Percentiles rank a stretch among this genome's conserved stretches.
phyloP scores from a whole-genome alignment of 2,329 filamentous ascomycete genomes.

The Lecanoromycetidae sp. region DNA sequence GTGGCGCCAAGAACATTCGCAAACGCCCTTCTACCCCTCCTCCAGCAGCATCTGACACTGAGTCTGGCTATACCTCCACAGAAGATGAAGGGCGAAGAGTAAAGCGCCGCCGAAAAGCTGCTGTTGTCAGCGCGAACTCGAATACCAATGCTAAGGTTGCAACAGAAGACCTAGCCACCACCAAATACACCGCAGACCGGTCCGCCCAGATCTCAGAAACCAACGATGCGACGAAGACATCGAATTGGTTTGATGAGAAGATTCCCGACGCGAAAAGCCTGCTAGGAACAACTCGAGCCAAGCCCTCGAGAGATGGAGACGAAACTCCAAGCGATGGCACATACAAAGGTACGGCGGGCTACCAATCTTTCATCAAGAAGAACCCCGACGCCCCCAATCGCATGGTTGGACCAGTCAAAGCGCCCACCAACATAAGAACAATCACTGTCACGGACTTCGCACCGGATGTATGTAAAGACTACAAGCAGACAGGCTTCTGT shows the following conservation, averaged over 20 bases:
- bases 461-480: constrained; percentile 92
- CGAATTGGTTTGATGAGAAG: constrained; percentile 75
- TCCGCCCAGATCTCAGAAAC: constrained; percentile 49
- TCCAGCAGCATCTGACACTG: constrained; percentile 45
- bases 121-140: constrained; percentile 54
- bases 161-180: constrained; percentile 35
- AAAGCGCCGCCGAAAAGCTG: constrained; percentile 65
- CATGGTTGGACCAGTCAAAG: constrained; percentile 74
- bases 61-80: constrained; percentile 56
- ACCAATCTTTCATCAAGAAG: constrained; percentile 64
- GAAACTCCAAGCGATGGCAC: constrained; percentile 37
- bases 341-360: constrained; percentile 65
- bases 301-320: background rate
- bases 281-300: constrained; percentile 43
- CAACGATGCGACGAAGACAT: constrained; percentile 82
- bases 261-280: constrained; percentile 40
- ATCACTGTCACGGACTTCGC: constrained; percentile 84
- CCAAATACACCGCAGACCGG: constrained; percentile 50
- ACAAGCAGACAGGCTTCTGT: constrained; percentile 65
- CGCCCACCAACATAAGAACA: constrained; percentile 76
- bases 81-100: constrained; percentile 70
- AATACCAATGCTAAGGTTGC: constrained; percentile 25
- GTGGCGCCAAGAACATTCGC: constrained; percentile 60
- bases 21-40: constrained; percentile 73
- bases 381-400: constrained; percentile 61